These are phyloP conservation scores for Zygotorulaspora sp. DNA, from an alignment of 805 yeast genomes.

Conservation along the genomic window DNA sequence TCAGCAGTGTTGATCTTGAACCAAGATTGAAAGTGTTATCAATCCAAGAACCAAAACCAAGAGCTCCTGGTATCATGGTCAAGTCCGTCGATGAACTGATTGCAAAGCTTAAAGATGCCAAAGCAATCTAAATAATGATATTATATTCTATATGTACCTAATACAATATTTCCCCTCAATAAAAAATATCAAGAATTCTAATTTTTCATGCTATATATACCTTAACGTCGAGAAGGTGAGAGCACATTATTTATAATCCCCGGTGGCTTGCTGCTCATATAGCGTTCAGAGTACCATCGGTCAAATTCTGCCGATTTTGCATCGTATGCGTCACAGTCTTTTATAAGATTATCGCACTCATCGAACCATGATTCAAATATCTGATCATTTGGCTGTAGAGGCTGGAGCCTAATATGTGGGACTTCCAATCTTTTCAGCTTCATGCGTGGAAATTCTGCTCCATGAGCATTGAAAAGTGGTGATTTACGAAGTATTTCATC, in stretches of 20 bases:
- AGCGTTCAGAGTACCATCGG: slow-evolving; percentile 24
- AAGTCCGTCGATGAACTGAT: slow-evolving; percentile 77
- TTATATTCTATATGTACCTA: slow-evolving; percentile 2
- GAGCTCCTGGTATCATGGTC: slow-evolving; percentile 80
- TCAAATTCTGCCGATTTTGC: slow-evolving; percentile 18
- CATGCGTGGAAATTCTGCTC: slow-evolving; percentile 21
- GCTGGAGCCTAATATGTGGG: slow-evolving; percentile 18
- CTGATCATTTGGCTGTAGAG: slow-evolving; percentile 19
- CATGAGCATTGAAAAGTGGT: slow-evolving; percentile 26
- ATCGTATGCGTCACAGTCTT: slow-evolving; percentile 16
- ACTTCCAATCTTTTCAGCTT: slow-evolving; percentile 12
- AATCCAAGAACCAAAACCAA: slow-evolving; percentile 80
- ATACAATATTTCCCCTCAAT: neutral
- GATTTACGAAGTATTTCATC: slow-evolving; percentile 18
- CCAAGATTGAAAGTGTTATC: slow-evolving; percentile 63
- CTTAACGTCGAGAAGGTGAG: slow-evolving; percentile 20
- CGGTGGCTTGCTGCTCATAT: slow-evolving; percentile 29
- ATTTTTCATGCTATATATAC: too few species aligned
- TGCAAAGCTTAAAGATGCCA: slow-evolving; percentile 67
- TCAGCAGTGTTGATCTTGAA: slow-evolving; percentile 55
- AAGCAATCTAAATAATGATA: slow-evolving; percentile 49
- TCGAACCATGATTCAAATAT: slow-evolving; percentile 30
- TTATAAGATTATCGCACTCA: slow-evolving; percentile 20
- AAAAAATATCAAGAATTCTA: too few species aligned
- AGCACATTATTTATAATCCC: slow-evolving; percentile 24